These are phyloP conservation scores for Lasiodiplodia gonubiensis DNA, from an alignment of 2,329 filamentous ascomycete genomes.

Conservation along the genomic window DNA sequence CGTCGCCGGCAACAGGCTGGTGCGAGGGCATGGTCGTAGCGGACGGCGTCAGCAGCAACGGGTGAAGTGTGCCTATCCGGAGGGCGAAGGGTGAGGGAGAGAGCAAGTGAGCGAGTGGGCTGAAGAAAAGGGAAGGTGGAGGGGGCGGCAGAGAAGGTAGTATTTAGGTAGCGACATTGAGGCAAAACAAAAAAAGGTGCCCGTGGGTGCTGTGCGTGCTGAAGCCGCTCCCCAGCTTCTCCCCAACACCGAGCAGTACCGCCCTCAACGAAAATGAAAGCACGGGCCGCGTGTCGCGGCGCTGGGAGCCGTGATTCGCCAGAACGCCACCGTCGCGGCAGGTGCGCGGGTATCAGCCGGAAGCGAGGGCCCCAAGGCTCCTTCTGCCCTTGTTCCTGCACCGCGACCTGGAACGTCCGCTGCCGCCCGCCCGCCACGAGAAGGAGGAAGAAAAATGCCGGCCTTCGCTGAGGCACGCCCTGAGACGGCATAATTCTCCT, in stretches of 20 bases:
- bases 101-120: constrained; percentile 30
- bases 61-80: constrained; percentile 3
- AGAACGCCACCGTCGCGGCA: constrained; percentile 7
- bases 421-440: not conserved
- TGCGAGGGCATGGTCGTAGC: constrained; percentile 56
- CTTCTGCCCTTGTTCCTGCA: constrained; percentile 8
- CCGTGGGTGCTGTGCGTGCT: constrained; percentile 13
- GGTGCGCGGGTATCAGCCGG: constrained; percentile 21
- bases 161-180: constrained; percentile 17
- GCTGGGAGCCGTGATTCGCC: not conserved
- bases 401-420: constrained; percentile 4
- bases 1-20: constrained; percentile 55
- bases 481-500: not conserved
- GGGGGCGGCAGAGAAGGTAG: constrained; percentile 36
- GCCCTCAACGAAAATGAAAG: constrained; percentile 28
- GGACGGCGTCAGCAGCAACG: constrained; percentile 6
- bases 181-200: constrained; percentile 19
- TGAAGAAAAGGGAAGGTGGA: constrained; percentile 34
- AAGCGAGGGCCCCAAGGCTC: constrained; percentile 10
- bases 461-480: not conserved
- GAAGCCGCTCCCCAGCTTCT: constrained; percentile 22
- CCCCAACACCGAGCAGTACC: constrained; percentile 27
- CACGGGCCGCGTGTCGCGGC: constrained; percentile 18
- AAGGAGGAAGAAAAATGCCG: not conserved
- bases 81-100: not conserved